Evolutionary conservation across 768 basidiomycete species (phyloP).

Genomic region (Pleurotus tuber-regium): DNA sequence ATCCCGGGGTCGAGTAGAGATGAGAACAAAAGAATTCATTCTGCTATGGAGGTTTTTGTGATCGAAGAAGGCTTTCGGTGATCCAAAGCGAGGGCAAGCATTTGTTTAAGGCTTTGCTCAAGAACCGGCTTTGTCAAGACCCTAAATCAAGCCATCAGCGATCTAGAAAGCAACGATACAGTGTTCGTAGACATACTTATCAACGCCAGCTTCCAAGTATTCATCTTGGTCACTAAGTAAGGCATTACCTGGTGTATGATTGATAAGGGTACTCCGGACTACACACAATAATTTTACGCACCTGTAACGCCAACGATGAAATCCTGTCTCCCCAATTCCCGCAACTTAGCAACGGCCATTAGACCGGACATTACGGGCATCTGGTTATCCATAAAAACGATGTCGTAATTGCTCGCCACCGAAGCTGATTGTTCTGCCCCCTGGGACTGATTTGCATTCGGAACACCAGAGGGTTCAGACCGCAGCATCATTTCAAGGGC

Average conservation of each 20-base stretch:
- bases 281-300: constrained; percentile 13
- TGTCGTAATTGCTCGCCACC: constrained; percentile 18
- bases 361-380: constrained; percentile 68
- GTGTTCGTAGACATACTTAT: constrained; percentile 39
- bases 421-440: neutral
- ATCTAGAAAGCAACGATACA: neutral
- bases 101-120: constrained; percentile 34
- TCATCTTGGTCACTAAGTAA: constrained; percentile 50
- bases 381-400: constrained; percentile 47
- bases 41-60: neutral
- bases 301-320: constrained; percentile 66
- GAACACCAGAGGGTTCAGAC: constrained; percentile 8
- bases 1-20: no score
- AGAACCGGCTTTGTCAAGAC: constrained; percentile 64
- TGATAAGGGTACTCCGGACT: neutral
- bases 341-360: constrained; percentile 47
- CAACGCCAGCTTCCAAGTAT: constrained; percentile 56
- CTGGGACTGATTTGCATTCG: neutral
- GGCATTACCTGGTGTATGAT: constrained; percentile 33
- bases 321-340: constrained; percentile 49
- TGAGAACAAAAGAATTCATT: no score
- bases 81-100: constrained; percentile 22
- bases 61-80: neutral
- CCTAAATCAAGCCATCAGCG: constrained; percentile 25
- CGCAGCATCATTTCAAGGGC: constrained; percentile 57